phyloP scores from a whole-genome alignment of 1,284 basidiomycete species.

The Calocybe gambosa region DNA sequence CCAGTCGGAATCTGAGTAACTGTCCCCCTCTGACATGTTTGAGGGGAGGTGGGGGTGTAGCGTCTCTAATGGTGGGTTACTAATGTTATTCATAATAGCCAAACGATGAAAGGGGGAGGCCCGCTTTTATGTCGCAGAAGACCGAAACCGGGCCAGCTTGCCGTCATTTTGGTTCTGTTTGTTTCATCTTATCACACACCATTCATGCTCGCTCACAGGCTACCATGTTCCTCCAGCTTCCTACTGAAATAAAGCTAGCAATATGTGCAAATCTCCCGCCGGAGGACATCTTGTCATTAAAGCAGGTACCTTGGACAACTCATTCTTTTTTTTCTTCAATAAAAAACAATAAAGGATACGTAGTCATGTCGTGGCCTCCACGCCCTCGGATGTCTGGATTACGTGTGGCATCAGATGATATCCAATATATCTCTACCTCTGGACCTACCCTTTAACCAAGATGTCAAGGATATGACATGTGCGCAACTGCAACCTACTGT shows the following conservation, averaged over 20 bases:
- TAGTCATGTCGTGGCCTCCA: slow-evolving; percentile 53
- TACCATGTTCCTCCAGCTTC: slow-evolving; percentile 27
- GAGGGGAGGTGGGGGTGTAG: slow-evolving; percentile 26
- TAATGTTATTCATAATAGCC: slow-evolving; percentile 21
- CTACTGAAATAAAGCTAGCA: slow-evolving; percentile 24
- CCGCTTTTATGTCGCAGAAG: slow-evolving; percentile 18
- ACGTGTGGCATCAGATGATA: slow-evolving; percentile 43
- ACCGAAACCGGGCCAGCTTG: slow-evolving; percentile 12
- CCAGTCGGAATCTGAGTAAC: slow-evolving; percentile 73
- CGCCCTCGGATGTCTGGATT: slow-evolving; percentile 39
- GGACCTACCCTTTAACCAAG: slow-evolving; percentile 19
- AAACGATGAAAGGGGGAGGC: slow-evolving; percentile 16
- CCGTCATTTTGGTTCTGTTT: slow-evolving; percentile 7
- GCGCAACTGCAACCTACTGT: slow-evolving; percentile 20
- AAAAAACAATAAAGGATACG: slow-evolving; percentile 21
- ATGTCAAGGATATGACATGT: slow-evolving; percentile 18
- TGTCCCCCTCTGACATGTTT: slow-evolving; percentile 53
- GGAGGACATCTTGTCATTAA: slow-evolving; percentile 39
- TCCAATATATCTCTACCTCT: slow-evolving; percentile 31
- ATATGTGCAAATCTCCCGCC: slow-evolving; percentile 28
- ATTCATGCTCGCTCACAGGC: slow-evolving; percentile 1
- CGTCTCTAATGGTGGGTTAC: slow-evolving; percentile 26
- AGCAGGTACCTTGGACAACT: slow-evolving; percentile 34
- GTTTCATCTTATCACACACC: slow-evolving; percentile 1
- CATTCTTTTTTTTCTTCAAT: not conserved